These are phyloP conservation scores for Scutellaria barbata DNA, from an alignment of 257 asterid species.

Conservation along the genomic window DNA sequence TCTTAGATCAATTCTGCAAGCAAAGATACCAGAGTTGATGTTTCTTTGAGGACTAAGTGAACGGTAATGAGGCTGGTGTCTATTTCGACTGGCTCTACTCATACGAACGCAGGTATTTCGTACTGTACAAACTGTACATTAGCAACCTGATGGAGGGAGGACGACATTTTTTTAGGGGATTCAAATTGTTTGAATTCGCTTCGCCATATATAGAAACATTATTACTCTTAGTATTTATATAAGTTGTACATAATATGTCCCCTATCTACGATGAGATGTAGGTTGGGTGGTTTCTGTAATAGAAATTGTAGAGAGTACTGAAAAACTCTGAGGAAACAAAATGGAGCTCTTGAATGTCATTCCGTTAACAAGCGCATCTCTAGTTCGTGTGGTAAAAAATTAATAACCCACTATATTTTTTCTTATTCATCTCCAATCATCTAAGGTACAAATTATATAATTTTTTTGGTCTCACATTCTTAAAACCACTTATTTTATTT, in stretches of 20 bases:
- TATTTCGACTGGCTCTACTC: neutral
- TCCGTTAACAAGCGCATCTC: too few relatives aligned
- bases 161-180: constrained; percentile 22
- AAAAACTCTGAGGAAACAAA: neutral
- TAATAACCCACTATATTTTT: too few relatives aligned
- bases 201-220: constrained; percentile 14
- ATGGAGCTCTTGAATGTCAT: too few relatives aligned
- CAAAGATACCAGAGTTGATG: constrained; percentile 8
- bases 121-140: constrained; percentile 25
- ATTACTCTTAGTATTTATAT: constrained; percentile 4
- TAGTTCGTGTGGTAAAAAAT: neutral
- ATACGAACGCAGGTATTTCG: neutral
- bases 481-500: too few relatives aligned
- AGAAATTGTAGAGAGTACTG: neutral
- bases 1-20: constrained; percentile 39
- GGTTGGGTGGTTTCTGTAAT: neutral
- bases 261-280: constrained; percentile 22
- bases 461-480: too few relatives aligned
- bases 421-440: too few relatives aligned
- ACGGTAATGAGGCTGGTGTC: neutral
- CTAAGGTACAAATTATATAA: too few relatives aligned
- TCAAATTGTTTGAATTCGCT: constrained; percentile 21
- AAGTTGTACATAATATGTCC: constrained; percentile 31
- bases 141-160: constrained; percentile 25
- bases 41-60: constrained; percentile 10